Evolutionary conservation across 2,329 filamentous ascomycete genomes (phyloP).

Genomic region (Neocatenulostroma microsporum): DNA sequence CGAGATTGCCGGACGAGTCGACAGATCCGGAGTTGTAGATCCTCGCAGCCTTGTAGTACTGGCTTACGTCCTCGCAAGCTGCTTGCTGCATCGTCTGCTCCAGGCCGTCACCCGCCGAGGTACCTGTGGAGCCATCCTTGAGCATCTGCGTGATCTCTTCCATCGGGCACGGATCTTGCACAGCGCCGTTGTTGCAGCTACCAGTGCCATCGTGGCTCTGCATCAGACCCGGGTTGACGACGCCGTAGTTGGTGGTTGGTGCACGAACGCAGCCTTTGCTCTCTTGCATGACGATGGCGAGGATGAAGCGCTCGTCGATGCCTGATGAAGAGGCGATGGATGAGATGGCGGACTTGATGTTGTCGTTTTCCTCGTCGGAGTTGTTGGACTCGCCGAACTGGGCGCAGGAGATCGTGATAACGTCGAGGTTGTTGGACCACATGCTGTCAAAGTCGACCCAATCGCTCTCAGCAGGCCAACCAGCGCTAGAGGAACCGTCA

Average conservation of each 20-base stretch:
- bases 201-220: slow-evolving; percentile 37
- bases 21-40: slow-evolving; percentile 45
- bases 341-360: slow-evolving; percentile 34
- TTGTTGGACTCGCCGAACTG: slow-evolving; percentile 32
- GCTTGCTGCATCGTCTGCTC: slow-evolving; percentile 30
- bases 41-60: slow-evolving; percentile 44
- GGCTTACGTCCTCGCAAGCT: slow-evolving; percentile 28
- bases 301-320: slow-evolving; percentile 36
- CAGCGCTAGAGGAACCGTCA: slow-evolving; percentile 8
- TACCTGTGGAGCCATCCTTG: slow-evolving; percentile 38
- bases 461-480: slow-evolving; percentile 20
- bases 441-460: slow-evolving; percentile 24
- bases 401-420: slow-evolving; percentile 33
- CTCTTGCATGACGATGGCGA: slow-evolving; percentile 42
- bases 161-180: slow-evolving; percentile 35
- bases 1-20: slow-evolving; percentile 29
- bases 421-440: slow-evolving; percentile 29
- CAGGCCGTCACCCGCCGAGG: slow-evolving; percentile 37
- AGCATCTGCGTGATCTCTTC: slow-evolving; percentile 35
- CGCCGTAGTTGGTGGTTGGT: slow-evolving; percentile 35
- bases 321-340: slow-evolving; percentile 25
- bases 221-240: slow-evolving; percentile 42
- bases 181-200: slow-evolving; percentile 30
- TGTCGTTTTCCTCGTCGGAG: slow-evolving; percentile 31
- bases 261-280: slow-evolving; percentile 41